These are phyloP conservation scores for Cadophora sp. DNA, from an alignment of 2,329 filamentous ascomycete genomes.

Conservation along the genomic window DNA sequence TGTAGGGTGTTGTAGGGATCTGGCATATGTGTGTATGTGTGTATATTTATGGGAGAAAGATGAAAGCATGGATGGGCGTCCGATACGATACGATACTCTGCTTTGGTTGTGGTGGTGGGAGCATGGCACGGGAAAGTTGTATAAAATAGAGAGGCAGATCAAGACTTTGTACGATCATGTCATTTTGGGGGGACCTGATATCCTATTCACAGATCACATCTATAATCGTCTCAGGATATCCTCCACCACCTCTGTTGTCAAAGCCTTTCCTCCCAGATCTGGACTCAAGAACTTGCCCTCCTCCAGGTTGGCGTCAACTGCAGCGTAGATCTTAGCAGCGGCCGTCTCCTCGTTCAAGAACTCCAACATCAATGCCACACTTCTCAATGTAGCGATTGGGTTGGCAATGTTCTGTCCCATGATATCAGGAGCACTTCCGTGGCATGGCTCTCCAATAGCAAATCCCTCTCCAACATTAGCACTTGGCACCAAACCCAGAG, in stretches of 20 bases:
- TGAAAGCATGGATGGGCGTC: conserved; percentile 35
- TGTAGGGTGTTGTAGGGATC: conserved; percentile 61
- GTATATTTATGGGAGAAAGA: conserved; percentile 27
- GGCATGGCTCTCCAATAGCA: conserved; percentile 97
- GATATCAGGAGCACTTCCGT: conserved; percentile 95
- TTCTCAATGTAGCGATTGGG: conserved; percentile 92
- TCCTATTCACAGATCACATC: conserved; percentile 24
- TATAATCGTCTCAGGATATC: conserved; percentile 88
- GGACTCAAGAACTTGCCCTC: conserved; percentile 84
- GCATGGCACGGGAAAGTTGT: conserved; percentile 6
- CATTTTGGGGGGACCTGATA: conserved; percentile 6
- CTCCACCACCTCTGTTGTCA: conserved; percentile 83
- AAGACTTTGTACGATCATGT: conserved; percentile 16
- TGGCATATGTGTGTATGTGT: conserved; percentile 35
- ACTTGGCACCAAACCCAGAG: conserved; percentile 88
- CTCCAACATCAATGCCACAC: conserved; percentile 93
- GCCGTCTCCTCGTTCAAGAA: conserved; percentile 89
- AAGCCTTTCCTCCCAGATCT: conserved; percentile 87
- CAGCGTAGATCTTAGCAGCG: conserved; percentile 87
- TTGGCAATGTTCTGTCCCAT: conserved; percentile 93
- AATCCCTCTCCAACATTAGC: conserved; percentile 95
- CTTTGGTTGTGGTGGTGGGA: not conserved
- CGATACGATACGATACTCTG: conserved; percentile 17
- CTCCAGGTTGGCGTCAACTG: conserved; percentile 88
- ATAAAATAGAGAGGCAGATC: conserved; percentile 5